Percentiles rank a stretch among this genome's conserved stretches.
These are phyloP conservation scores for Penicillium sp. DNA, from an alignment of 2,329 filamentous ascomycete species.

Conservation along the genomic window DNA sequence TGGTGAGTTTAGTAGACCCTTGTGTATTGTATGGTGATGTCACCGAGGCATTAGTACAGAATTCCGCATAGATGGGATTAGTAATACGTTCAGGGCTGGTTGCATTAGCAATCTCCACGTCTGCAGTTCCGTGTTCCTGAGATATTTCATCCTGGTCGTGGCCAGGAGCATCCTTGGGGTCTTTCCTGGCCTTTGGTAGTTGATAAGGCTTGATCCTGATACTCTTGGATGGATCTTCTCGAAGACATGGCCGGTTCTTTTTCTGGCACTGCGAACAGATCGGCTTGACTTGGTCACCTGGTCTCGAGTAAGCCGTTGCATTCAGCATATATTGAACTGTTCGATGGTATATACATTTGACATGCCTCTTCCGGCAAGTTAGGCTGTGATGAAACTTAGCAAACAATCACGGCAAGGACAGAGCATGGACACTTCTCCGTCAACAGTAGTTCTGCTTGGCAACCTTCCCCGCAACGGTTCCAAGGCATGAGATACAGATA, in stretches of 20 bases:
- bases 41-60: background rate
- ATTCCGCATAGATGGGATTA: constrained; percentile 1
- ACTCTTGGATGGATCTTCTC: constrained; percentile 6
- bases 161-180: background rate
- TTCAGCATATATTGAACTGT: constrained; percentile 1
- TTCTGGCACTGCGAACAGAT: constrained; percentile 14
- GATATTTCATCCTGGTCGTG: constrained; percentile 1
- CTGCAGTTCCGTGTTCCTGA: background rate
- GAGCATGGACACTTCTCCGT: background rate
- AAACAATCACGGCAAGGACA: background rate
- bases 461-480: background rate
- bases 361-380: constrained; percentile 12
- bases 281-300: constrained; percentile 14
- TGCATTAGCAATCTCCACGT: constrained; percentile 6
- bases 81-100: background rate
- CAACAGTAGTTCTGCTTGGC: background rate
- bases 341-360: constrained; percentile 7
- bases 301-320: constrained; percentile 4
- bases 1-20: constrained; percentile 1
- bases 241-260: constrained; percentile 11
- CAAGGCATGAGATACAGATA: background rate
- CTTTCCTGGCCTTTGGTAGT: constrained; percentile 1
- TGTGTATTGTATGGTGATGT: background rate
- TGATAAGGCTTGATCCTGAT: constrained; percentile 8
- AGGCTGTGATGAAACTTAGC: constrained; percentile 5